A percentile compares a stretch with the other conserved stretches of the same genome.
These are phyloP conservation scores for Mychonastes homosphaera DNA, from an alignment of 139 green algal genomes.

Conservation along the genomic window DNA sequence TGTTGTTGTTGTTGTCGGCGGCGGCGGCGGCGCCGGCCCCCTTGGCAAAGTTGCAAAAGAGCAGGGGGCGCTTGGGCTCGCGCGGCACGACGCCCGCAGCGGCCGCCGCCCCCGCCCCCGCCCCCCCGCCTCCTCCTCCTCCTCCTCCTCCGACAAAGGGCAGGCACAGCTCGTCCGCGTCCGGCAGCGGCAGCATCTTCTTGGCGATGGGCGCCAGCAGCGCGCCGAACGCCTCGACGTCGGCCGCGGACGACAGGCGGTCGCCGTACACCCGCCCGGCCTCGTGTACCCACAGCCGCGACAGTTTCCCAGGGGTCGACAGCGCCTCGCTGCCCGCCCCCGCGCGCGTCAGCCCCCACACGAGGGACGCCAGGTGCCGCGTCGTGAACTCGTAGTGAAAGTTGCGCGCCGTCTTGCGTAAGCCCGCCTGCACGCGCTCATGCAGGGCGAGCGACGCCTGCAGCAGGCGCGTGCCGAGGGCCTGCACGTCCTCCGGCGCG, in stretches of 20 bases:
- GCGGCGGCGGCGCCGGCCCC: too few relatives aligned
- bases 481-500: slow-evolving; percentile 37
- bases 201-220: slow-evolving; percentile 53
- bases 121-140: too few relatives aligned
- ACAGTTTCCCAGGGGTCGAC: too few relatives aligned
- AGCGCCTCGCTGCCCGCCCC: neutral
- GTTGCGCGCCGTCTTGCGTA: slow-evolving; percentile 85
- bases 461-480: slow-evolving; percentile 65
- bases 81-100: too few relatives aligned
- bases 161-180: neutral
- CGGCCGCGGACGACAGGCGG: slow-evolving; percentile 40
- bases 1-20: slow-evolving; percentile 53
- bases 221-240: slow-evolving; percentile 74
- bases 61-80: slow-evolving; percentile 63
- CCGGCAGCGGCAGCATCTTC: slow-evolving; percentile 28
- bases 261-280: slow-evolving; percentile 75
- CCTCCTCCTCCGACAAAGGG: neutral
- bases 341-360: neutral
- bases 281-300: slow-evolving; percentile 87
- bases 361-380: neutral
- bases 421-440: slow-evolving; percentile 65
- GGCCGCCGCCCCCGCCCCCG: too few relatives aligned
- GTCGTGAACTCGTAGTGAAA: slow-evolving; percentile 77
- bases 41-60: slow-evolving; percentile 86
- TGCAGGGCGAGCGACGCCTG: slow-evolving; percentile 76